Percentiles rank a stretch among this genome's conserved stretches.
phyloP scores from a whole-genome alignment of 2,329 filamentous ascomycete species.

The Pseudogymnoascus sp. region DNA sequence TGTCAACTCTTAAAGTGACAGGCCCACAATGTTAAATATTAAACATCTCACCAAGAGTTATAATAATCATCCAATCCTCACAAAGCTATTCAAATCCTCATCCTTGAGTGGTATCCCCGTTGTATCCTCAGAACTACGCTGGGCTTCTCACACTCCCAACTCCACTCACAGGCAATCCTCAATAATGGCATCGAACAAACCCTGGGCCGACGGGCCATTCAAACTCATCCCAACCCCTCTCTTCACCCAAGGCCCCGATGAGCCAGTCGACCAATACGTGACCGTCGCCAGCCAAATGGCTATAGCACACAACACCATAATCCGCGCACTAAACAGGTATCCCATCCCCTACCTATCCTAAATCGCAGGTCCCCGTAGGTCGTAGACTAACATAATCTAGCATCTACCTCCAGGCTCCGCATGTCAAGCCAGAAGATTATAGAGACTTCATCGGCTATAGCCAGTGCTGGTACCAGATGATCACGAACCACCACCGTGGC shows the following conservation, averaged over 20 bases:
- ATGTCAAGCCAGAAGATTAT: slow-evolving; percentile 3
- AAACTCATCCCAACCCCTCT: slow-evolving; percentile 17
- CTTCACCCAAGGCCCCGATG: slow-evolving; percentile 10
- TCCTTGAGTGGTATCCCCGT: neutral
- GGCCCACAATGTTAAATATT: neutral
- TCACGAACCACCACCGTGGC: neutral
- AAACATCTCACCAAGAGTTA: neutral
- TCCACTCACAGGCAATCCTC: no score
- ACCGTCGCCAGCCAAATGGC: slow-evolving; percentile 11
- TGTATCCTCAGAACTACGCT: neutral
- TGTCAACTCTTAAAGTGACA: neutral
- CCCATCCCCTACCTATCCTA: no score
- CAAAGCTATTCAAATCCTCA: neutral
- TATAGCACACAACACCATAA: slow-evolving; percentile 1
- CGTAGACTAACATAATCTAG: neutral
- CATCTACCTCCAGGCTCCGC: slow-evolving; percentile 3
- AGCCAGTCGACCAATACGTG: slow-evolving; percentile 9
- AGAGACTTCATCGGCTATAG: neutral
- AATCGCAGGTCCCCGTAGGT: no score
- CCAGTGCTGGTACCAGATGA: slow-evolving; percentile 1
- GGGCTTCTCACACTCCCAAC: no score
- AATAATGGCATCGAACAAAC: neutral
- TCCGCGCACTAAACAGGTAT: slow-evolving; percentile 7
- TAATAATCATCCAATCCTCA: neutral
- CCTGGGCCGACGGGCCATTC: slow-evolving; percentile 10